Evolutionary conservation across 495 filamentous ascomycete genomes (phyloP), one percentile per base, ranked within the genome.

Genomic region (Terfezia boudieri): DNA sequence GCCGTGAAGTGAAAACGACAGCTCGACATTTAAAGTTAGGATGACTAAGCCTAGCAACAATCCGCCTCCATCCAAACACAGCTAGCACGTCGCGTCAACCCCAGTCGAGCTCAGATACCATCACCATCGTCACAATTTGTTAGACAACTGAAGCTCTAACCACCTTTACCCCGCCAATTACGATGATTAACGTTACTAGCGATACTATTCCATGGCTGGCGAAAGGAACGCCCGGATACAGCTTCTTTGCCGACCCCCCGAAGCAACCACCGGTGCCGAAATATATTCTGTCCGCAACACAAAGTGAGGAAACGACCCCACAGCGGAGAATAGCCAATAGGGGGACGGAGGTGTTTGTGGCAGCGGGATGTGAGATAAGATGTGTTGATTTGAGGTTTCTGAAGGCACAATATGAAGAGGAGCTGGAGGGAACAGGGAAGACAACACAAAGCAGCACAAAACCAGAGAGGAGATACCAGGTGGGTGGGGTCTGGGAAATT

Each of bases 281-380:
- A 46, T 58, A 58, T 46, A 53, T 55, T 14, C 37, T 37, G 8
- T 32, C 53, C 26, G 16, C 50, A 2, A 36, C 51, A 36, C 8
- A 1, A 12, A n/a, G 11, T 8, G 53, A 58, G 14, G 56, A 53
- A 6, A 32, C 54, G 38, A 55, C 52, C 6, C 62, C 62, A 8
- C 55, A 52, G 23, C 57, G 62, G 11, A 52, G 57, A 20, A 65
- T 64, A 48, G 62, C 62, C 2, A 57, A 32, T 32, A 54, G 62
- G 10, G 59, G 62, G 5, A 58, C 62, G 6, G 62, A 65, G 36
- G 57, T 65, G 22, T 65, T 65, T 54, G 59, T 65, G 23, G 62
- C 53, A 16, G 51, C 37, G 35, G 62, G 62, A 1, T 61, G 58
- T 16, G 62, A 65, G 41, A 57, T 65, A 52, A 54, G 62, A 41